Percentiles rank a stretch among this genome's conserved stretches.
Evolutionary conservation across 805 yeast genomes (phyloP).

Genomic region (Saturnispora quitensis): DNA sequence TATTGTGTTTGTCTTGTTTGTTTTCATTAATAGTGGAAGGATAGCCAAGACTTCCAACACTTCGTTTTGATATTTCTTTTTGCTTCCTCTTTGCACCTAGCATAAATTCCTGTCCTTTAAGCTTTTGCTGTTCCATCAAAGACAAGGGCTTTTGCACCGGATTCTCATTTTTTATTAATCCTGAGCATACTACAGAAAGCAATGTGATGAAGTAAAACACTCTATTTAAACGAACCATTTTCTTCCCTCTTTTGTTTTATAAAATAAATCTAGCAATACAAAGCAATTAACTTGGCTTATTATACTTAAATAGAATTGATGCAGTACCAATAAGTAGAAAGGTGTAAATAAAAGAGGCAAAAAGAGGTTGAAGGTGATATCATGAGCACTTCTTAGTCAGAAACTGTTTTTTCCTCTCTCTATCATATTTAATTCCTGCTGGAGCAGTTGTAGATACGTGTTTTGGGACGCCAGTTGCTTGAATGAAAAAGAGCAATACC

Average conservation of each 20-base stretch:
- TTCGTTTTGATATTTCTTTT: background rate
- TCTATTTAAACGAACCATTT: background rate
- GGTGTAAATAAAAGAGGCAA: background rate
- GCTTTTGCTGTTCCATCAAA: background rate
- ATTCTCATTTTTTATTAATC: background rate
- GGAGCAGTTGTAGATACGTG: background rate
- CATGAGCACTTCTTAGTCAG: background rate
- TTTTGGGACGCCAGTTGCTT: background rate
- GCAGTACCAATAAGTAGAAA: background rate
- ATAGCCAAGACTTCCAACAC: background rate
- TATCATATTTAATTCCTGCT: background rate
- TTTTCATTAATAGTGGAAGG: background rate
- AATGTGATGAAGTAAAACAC: background rate
- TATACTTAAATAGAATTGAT: background rate
- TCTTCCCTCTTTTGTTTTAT: background rate
- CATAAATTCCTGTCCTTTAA: conserved; percentile 14
- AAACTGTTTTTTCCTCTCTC: background rate
- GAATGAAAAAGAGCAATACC: background rate
- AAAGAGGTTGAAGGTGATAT: background rate
- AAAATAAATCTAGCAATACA: background rate
- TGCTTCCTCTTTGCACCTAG: conserved; percentile 14
- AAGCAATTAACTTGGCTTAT: background rate
- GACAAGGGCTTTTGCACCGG: background rate
- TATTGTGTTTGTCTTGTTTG: conserved; percentile 14
- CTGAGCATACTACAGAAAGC: background rate